Conservation (phyloP, 2,329 filamentous ascomycete genomes). For the Aspergillus hortae region DNA sequence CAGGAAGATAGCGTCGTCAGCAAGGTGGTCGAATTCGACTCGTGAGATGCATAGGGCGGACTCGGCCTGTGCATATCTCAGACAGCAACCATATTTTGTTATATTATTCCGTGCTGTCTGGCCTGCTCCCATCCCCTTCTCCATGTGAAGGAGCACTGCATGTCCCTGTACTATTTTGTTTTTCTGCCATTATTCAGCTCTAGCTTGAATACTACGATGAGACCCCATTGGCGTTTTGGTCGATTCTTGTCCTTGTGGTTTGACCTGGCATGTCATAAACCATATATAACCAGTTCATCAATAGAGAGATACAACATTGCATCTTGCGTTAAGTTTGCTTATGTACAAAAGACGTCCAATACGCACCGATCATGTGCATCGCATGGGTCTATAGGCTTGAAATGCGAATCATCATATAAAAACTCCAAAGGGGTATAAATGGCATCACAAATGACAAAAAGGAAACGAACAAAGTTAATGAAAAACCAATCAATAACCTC, state of each 20-base stretch:
- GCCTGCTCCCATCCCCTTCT: background rate
- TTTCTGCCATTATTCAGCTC: background rate
- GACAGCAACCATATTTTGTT: background rate
- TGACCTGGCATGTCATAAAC: background rate
- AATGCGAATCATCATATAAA: background rate
- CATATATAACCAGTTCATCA: background rate
- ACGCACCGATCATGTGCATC: background rate
- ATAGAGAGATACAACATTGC: background rate
- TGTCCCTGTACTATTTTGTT: background rate
- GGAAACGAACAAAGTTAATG: background rate
- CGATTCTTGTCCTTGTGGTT: background rate
- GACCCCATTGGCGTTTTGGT: background rate
- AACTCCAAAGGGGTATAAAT: background rate
- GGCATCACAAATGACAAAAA: background rate
- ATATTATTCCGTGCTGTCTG: background rate
- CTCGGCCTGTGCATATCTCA: background rate
- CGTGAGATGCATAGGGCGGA: constrained; percentile 10
- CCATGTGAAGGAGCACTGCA: background rate
- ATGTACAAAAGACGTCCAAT: background rate
- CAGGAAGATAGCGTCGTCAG: constrained; percentile 29
- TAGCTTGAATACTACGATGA: background rate
- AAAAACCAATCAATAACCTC: too few species aligned
- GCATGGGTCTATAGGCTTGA: background rate
- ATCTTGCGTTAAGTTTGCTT: background rate
- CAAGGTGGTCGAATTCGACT: constrained; percentile 37